These are phyloP conservation scores for Talaromyces sp. DNA, from an alignment of 2,329 filamentous ascomycete genomes.

Conservation along the genomic window DNA sequence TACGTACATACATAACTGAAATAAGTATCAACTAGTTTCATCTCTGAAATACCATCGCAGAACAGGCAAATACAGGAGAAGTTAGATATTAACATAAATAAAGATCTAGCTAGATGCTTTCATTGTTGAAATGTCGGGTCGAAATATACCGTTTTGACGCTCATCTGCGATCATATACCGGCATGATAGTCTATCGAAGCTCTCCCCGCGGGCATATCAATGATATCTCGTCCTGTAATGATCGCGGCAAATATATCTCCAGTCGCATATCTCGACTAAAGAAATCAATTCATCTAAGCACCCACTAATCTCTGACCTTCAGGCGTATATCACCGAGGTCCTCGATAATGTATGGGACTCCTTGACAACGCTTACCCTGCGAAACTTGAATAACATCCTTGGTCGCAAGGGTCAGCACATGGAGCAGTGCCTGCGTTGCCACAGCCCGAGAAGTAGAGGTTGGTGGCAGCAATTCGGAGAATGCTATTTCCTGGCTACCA, in stretches of 20 bases:
- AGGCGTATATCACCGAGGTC: slow-evolving; percentile 28
- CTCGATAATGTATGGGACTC: slow-evolving; percentile 22
- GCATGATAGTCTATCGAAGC: not conserved
- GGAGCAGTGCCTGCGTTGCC: slow-evolving; percentile 70
- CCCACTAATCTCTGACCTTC: slow-evolving; percentile 19
- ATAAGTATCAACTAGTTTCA: slow-evolving; percentile 14
- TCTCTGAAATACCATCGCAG: slow-evolving; percentile 11
- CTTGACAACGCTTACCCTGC: slow-evolving; percentile 48
- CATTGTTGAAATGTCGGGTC: not conserved
- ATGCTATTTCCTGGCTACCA: slow-evolving; percentile 47
- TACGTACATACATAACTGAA: slow-evolving; percentile 11
- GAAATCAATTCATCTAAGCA: not conserved
- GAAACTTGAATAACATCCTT: slow-evolving; percentile 53
- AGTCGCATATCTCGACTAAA: not conserved
- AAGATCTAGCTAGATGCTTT: not conserved
- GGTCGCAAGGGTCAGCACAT: slow-evolving; percentile 65
- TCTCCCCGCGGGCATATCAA: not conserved
- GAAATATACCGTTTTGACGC: not conserved
- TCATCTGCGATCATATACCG: not conserved
- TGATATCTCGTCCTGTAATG: not conserved
- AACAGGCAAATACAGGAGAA: slow-evolving; percentile 13
- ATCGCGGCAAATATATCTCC: not conserved
- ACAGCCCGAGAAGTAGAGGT: slow-evolving; percentile 52
- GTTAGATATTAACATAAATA: slow-evolving; percentile 5
- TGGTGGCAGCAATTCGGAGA: slow-evolving; percentile 64